Evolutionary conservation across 1,284 basidiomycete genomes (phyloP), one percentile per base, ranked within the genome.

Genomic region (Leucoagaricus sp.): DNA sequence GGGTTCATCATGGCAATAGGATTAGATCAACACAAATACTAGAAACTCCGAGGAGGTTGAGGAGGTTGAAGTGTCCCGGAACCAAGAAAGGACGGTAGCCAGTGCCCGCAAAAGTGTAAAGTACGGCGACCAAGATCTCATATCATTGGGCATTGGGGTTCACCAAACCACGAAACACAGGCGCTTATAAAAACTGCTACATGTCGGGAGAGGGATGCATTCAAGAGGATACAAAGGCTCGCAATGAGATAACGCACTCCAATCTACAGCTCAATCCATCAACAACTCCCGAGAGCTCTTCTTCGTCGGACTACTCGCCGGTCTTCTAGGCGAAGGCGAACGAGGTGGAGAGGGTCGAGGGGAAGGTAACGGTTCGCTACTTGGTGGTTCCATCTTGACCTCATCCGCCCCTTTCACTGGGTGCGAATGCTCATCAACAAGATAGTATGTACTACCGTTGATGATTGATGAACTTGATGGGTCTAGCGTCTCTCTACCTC

Each of bases 391-490:
- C 4, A 4, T n/a, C 8, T 5, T 13, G 13, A 5, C 17, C 36
- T 10, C 15, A 38, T 8, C 17, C 6, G 36, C 36, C 31, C 17
- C 25, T 21, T 21, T 38, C 19, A 6, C 23, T 15, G 9, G 38
- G 21, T 12, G n/a, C n/a, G n/a, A n/a, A 38, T 41, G 26, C 7
- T 29, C 54, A 13, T 56, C 48, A 34, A 56, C 48, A 19, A 56
- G 48, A 42, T 42, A 56, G 17, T 56, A 56, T 3, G 54, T 15
- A 15, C 54, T 56, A 1, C 54, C 54, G 21, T 56, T 48, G 13
- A 50, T 49, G 34, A 49, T 28, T 19, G 54, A 26, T 38, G 47
- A 56, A 4, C 48, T 40, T 8, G 54, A 31, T 5, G 45, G 42
- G 10, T 55, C 53, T 23, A 3, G 19, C 17, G 15, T 12, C 31